Percentiles rank a stretch among this genome's conserved stretches.
These are phyloP conservation scores for Diaporthe sp. DNA, from an alignment of 2,329 filamentous ascomycete genomes.

Conservation along the genomic window DNA sequence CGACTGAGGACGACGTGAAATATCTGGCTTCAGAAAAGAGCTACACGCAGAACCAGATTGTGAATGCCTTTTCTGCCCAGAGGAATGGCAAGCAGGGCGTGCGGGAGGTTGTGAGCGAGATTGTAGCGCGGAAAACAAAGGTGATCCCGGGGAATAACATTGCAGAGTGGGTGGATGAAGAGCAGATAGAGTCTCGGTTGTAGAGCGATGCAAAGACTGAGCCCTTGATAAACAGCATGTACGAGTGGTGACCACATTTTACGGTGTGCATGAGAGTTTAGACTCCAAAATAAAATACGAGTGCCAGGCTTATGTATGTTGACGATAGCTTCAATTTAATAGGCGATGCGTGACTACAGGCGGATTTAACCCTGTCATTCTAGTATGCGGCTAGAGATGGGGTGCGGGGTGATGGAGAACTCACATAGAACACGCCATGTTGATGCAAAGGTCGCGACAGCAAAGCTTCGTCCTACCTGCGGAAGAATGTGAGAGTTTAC, in stretches of 20 bases:
- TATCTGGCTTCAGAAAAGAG: conserved; percentile 56
- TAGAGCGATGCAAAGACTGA: background rate
- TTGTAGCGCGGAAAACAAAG: conserved; percentile 73
- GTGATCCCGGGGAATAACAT: conserved; percentile 42
- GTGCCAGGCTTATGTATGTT: conserved; percentile 5
- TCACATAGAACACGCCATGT: background rate
- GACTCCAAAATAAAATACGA: background rate
- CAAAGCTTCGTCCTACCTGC: conserved; percentile 42
- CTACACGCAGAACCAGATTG: conserved; percentile 68
- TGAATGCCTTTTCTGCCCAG: conserved; percentile 72
- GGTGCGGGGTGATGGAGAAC: conserved; percentile 18
- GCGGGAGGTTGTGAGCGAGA: conserved; percentile 76
- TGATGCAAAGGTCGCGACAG: background rate
- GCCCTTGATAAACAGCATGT: conserved; percentile 19
- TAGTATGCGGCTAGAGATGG: background rate
- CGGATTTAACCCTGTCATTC: background rate
- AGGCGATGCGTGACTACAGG: background rate
- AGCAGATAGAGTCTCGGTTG: conserved; percentile 45
- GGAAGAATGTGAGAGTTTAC: conserved; percentile 48
- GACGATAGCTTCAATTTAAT: background rate
- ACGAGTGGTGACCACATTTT: background rate
- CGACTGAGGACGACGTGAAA: conserved; percentile 75
- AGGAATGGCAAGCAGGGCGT: conserved; percentile 78
- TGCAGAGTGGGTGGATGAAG: conserved; percentile 54
- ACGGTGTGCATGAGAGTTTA: background rate